Conservation (phyloP, 371 early-diverging fungal genomes). For the Rhizopus delemar region DNA sequence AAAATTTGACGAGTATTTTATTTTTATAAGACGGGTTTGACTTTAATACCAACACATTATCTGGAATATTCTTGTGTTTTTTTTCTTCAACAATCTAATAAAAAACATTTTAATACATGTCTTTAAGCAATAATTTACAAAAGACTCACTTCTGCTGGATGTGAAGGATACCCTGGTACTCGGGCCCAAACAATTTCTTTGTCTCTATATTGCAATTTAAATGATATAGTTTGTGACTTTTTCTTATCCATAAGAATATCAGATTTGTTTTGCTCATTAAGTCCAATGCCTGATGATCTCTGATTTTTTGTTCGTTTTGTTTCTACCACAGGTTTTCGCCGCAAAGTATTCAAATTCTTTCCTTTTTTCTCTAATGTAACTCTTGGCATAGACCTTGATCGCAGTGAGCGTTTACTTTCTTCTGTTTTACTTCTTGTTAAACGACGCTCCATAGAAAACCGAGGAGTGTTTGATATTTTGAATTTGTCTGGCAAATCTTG, state of each 20-base stretch:
- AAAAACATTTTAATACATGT: conserved; percentile 2
- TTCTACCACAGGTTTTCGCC: neutral
- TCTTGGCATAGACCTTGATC: neutral
- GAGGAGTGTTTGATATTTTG: neutral
- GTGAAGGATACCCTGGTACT: conserved; percentile 46
- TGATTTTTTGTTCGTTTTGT: neutral
- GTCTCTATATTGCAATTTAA: conserved; percentile 11
- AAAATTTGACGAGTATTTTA: conserved; percentile 16
- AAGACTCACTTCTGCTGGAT: conserved; percentile 41
- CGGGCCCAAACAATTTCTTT: conserved; percentile 48
- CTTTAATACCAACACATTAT: conserved; percentile 21
- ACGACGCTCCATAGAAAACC: neutral
- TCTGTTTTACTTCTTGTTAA: conserved; percentile 1
- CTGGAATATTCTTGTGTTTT: conserved; percentile 22
- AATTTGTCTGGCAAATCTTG: neutral
- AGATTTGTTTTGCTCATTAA: neutral
- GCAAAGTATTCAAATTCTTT: neutral
- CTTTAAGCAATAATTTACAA: neutral
- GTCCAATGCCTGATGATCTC: conserved; percentile 1
- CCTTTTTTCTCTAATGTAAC: neutral
- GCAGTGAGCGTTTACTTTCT: neutral
- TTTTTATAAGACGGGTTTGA: neutral
- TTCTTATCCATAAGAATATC: neutral
- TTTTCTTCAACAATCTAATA: conserved; percentile 30
- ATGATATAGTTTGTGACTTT: neutral